Evolutionary conservation across 1,139 yeast species (phyloP).

Genomic region (Saccharomyces hybrid): DNA sequence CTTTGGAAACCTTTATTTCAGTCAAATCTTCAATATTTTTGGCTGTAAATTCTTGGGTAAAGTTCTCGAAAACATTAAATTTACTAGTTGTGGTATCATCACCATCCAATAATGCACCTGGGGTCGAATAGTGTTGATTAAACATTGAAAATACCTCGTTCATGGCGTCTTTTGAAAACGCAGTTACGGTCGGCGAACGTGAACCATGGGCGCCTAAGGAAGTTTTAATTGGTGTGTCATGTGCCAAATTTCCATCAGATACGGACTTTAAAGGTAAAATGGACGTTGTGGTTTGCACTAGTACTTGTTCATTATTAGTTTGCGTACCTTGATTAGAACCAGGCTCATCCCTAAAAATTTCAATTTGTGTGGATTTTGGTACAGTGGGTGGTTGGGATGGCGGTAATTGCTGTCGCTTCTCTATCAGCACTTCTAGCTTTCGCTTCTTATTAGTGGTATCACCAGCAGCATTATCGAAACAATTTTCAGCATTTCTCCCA

Average conservation of each 20-base stretch:
- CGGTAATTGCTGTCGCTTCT: neutral
- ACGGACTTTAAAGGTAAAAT: slow-evolving; percentile 27
- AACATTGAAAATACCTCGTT: slow-evolving; percentile 73
- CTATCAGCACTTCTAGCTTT: neutral
- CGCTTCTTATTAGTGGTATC: neutral
- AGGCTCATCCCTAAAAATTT: neutral
- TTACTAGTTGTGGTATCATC: slow-evolving; percentile 28
- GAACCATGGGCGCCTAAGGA: neutral
- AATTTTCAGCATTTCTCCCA: neutral
- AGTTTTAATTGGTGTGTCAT: slow-evolving; percentile 23
- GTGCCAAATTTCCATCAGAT: slow-evolving; percentile 5
- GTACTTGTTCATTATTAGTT: neutral
- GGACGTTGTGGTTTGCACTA: slow-evolving; percentile 18
- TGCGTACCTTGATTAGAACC: neutral
- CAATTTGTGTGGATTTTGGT: neutral
- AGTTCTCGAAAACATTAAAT: slow-evolving; percentile 32
- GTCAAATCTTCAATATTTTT: slow-evolving; percentile 33
- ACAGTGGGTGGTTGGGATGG: slow-evolving; percentile 4
- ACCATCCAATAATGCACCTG: slow-evolving; percentile 17
- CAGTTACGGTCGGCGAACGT: slow-evolving; percentile 69
- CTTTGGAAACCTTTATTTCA: slow-evolving; percentile 23
- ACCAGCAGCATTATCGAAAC: slow-evolving; percentile 4
- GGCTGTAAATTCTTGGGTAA: slow-evolving; percentile 34
- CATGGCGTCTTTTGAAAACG: slow-evolving; percentile 67
- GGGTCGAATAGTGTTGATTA: slow-evolving; percentile 39